Base-by-base conservation (phyloP, 202 grass and related monocot species). In the Carex arenaria region DNA sequence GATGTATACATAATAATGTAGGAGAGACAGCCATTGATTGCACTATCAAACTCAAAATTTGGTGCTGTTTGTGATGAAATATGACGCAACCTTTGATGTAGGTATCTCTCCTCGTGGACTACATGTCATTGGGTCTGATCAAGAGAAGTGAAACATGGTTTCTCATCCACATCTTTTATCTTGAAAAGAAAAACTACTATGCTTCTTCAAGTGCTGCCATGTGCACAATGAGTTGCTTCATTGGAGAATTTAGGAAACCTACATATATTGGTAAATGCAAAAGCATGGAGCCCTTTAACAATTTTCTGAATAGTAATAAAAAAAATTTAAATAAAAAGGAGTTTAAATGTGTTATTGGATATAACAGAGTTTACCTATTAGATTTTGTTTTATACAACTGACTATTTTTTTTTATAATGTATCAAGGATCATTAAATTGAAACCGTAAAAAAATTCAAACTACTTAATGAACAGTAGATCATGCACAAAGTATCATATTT, bases 71-170 rank as follows among this genome's bases (percentile, higher is more conserved):
- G 13, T 52, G 20, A 65, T 81, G 62, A 81, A 81, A 47, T 64
- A 64, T 81, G 62, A 81, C 32, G 61, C 40, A 66, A 81, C 60
- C 62, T 66, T 66, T 65, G 79, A 81, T 47, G 38, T 31, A 30
- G 79, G 51, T 66, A 45, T 81, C 17, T 61, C 57, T 81, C 38
- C 38, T 81, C 52, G 79, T 67, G 62, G 45, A 53, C 80, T 67
- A 82, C 80, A 82, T 53, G 61, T 82, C 80, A 68, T n/a, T 31
- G 28, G 49, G 64, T 68, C 80, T 55, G 80, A 82, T 82, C 80
- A 15, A 34, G 62, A 67, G 53, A 78, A 78, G 51, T 56, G 51
- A 76, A 53, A 67, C 60, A 56, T 82, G 13, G 36, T 67, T 66
- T 82, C 80, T 69, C 45, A 68, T 69, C 80, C 80, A 82, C 80